phyloP scores from a whole-genome alignment of 441 rosid species.

The Arabidopsis lyrata region DNA sequence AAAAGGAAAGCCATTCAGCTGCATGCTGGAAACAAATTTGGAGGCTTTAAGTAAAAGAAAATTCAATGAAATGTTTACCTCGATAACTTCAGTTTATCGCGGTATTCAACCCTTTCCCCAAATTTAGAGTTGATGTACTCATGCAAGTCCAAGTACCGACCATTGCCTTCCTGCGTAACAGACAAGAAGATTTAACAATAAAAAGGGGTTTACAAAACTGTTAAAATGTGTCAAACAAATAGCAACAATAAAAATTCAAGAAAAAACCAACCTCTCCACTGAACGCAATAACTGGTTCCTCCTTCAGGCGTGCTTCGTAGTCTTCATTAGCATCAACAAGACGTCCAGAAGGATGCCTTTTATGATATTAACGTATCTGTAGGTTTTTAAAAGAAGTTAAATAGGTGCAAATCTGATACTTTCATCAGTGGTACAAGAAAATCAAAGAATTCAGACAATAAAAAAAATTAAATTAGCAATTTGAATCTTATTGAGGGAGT shows the following conservation, averaged over 20 bases:
- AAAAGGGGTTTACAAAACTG: not conserved
- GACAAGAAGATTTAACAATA: slow-evolving; percentile 23
- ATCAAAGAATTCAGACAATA: too few species aligned
- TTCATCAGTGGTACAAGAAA: slow-evolving; percentile 13
- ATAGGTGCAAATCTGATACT: slow-evolving; percentile 8
- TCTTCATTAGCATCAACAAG: slow-evolving; percentile 79
- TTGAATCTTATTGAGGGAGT: too few species aligned
- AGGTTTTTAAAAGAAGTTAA: slow-evolving; percentile 10
- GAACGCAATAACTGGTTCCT: slow-evolving; percentile 83
- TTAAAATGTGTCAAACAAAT: slow-evolving; percentile 19
- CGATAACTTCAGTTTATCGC: slow-evolving; percentile 65
- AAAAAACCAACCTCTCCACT: slow-evolving; percentile 80
- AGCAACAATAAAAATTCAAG: not conserved
- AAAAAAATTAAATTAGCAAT: too few species aligned
- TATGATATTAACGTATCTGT: slow-evolving; percentile 96
- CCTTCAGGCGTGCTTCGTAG: slow-evolving; percentile 76
- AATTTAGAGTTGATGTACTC: slow-evolving; percentile 87
- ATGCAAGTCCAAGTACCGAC: slow-evolving; percentile 89
- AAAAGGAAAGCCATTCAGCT: too few species aligned
- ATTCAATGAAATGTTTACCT: too few species aligned
- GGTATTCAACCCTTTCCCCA: slow-evolving; percentile 88
- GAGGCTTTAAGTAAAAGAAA: too few species aligned
- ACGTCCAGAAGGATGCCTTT: slow-evolving; percentile 84
- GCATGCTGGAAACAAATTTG: too few species aligned
- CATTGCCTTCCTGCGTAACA: slow-evolving; percentile 76